Evolutionary conservation across 257 asterid genomes (phyloP).

Genomic region (Solanum etuberosum): DNA sequence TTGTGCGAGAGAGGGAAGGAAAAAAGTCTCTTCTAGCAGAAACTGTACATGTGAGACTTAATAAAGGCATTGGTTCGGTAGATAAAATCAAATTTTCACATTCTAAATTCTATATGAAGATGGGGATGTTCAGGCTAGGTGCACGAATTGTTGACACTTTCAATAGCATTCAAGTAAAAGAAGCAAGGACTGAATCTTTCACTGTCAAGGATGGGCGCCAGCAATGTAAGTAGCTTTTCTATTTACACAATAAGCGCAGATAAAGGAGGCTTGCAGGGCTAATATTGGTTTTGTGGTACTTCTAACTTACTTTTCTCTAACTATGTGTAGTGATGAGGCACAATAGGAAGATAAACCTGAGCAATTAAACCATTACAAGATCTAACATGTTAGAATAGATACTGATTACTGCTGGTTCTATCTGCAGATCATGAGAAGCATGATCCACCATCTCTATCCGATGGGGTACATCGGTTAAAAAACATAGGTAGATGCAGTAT

Average conservation of each 20-base stretch:
- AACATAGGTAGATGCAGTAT: slow-evolving; percentile 18
- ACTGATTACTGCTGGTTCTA: not conserved
- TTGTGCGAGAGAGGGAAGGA: slow-evolving; percentile 13
- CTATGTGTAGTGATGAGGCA: not conserved
- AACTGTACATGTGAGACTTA: slow-evolving; percentile 12
- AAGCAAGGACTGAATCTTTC: slow-evolving; percentile 34
- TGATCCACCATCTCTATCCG: slow-evolving; percentile 27
- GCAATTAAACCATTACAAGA: not conserved
- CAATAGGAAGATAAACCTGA: not conserved
- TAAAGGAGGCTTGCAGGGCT: not conserved
- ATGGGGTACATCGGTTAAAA: slow-evolving; percentile 30
- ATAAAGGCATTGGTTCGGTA: slow-evolving; percentile 23
- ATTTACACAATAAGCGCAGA: not conserved
- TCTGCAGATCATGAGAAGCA: slow-evolving; percentile 38
- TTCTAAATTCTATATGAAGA: slow-evolving; percentile 3
- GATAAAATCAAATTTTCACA: slow-evolving; percentile 19
- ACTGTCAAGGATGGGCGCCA: slow-evolving; percentile 20
- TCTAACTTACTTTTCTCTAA: not conserved
- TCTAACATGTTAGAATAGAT: not conserved
- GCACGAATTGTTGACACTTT: slow-evolving; percentile 15
- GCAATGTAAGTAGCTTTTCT: slow-evolving; percentile 20
- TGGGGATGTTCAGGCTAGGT: slow-evolving; percentile 22
- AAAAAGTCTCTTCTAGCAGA: slow-evolving; percentile 31
- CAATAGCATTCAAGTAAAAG: slow-evolving; percentile 9
- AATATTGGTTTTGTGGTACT: not conserved